phyloP scores from a whole-genome alignment of 2,329 filamentous ascomycete genomes.

The Colletotrichum paranaense region DNA sequence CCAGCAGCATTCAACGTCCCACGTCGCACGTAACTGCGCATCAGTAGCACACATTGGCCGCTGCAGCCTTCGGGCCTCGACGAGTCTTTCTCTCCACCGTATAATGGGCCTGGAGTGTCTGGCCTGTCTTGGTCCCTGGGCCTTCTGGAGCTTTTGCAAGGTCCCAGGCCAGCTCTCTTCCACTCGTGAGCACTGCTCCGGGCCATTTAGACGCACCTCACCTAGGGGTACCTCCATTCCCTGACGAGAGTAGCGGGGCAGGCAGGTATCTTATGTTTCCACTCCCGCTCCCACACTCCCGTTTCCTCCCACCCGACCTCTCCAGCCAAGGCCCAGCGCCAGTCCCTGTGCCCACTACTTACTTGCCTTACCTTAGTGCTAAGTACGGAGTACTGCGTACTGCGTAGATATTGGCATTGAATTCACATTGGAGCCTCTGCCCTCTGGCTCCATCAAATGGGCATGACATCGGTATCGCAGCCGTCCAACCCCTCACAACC shows the following conservation, averaged over 20 bases:
- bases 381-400: too few relatives aligned
- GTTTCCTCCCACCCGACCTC: background rate
- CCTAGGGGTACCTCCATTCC: background rate
- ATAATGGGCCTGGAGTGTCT: background rate
- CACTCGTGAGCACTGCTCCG: too few relatives aligned
- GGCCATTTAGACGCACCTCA: background rate
- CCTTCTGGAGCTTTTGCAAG: background rate
- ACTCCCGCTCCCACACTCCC: constrained; percentile 27
- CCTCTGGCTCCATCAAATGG: background rate
- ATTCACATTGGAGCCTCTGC: background rate
- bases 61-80: constrained; percentile 26
- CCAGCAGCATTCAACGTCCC: constrained; percentile 18
- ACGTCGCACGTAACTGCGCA: constrained; percentile 33
- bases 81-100: constrained; percentile 28
- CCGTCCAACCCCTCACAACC: constrained; percentile 4
- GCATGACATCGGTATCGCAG: background rate
- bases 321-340: background rate
- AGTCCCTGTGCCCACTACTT: background rate
- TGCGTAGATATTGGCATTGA: background rate
- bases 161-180: background rate
- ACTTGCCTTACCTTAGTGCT: background rate
- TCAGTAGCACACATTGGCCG: constrained; percentile 19
- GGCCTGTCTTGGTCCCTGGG: constrained; percentile 3
- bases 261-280: constrained; percentile 1
- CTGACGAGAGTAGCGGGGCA: background rate